Evolutionary conservation across 345 rosid genomes (phyloP).

Genomic region (Erucastrum elatum): DNA sequence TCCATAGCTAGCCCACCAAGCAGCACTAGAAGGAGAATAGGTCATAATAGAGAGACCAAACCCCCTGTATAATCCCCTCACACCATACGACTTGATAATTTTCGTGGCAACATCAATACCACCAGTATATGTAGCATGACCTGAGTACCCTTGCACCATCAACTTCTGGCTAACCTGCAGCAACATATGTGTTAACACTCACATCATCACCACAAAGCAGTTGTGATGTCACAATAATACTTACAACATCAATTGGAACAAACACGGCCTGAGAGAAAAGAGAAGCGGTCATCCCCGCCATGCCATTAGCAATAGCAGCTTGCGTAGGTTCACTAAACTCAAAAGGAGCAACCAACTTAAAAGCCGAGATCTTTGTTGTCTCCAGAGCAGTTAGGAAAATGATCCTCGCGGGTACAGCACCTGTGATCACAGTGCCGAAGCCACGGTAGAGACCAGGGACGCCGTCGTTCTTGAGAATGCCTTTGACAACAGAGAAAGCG

Average conservation of each 20-base stretch:
- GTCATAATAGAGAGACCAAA: slow-evolving; percentile 93
- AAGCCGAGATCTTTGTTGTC: slow-evolving; percentile 84
- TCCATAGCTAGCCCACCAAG: slow-evolving; percentile 99
- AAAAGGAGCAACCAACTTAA: slow-evolving; percentile 64
- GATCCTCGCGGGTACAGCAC: slow-evolving; percentile 89
- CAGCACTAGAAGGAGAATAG: slow-evolving; percentile 97
- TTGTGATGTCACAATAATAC: slow-evolving; percentile 11
- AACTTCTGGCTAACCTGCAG: slow-evolving; percentile 90
- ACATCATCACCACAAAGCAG: neutral
- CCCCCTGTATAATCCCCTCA: slow-evolving; percentile 88
- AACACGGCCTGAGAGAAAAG: slow-evolving; percentile 87
- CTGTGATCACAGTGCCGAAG: slow-evolving; percentile 92
- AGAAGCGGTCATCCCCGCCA: slow-evolving; percentile 92
- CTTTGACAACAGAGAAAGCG: slow-evolving; percentile 75
- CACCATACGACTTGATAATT: slow-evolving; percentile 72
- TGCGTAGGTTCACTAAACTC: slow-evolving; percentile 70
- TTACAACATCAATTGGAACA: slow-evolving; percentile 94
- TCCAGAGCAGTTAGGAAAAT: slow-evolving; percentile 86
- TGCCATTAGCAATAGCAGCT: slow-evolving; percentile 93
- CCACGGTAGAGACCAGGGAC: slow-evolving; percentile 93
- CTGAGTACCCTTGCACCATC: slow-evolving; percentile 99
- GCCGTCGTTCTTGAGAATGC: slow-evolving; percentile 76
- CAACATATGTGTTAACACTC: neutral
- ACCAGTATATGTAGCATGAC: slow-evolving; percentile 78
- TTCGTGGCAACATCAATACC: slow-evolving; percentile 92